Base-by-base conservation (phyloP, 225 moss, liverwort and hornwort genomes). In the Sphagnum contortum region DNA sequence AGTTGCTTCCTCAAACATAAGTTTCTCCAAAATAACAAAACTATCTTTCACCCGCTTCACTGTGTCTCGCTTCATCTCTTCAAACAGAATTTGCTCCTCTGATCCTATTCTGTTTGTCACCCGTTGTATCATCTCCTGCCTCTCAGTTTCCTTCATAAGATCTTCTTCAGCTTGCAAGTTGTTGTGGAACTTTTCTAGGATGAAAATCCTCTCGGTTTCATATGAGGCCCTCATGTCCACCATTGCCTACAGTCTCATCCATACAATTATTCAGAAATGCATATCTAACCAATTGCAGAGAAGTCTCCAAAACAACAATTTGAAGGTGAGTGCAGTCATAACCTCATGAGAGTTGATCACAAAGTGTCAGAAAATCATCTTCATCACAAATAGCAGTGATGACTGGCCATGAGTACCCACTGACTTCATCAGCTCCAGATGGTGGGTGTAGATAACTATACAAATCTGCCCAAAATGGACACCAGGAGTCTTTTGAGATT, bases 31-130 rank as follows among this genome's bases (percentile, higher is more conserved):
- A 6, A 9, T 64, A 60, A 45, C 47, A 49, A 73, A 57, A 12
- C 12, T 65, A 11, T 72, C 49, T 5, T 57, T 68, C 4, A 71
- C 68, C 48, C 67, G 67, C 6, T 57, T 13, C 11, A 72, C 14
- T 45, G 73, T 62, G 29, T 63, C 65, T 6, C 73, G 64, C 53
- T 67, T 73, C 64, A 80, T 68, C 14, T 68, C 54, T 47, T 80
- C 49, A 6, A 68, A 6, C n/a, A 68, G 8, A 2, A 50, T 2
- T 2, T 64, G 47, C 67, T 76, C 72, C 52, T 68, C 69, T 12
- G 60, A 62, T 51, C 70, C 53, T 50, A 73, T n/a, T 45, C 66
- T 73, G 55, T 73, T 65, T 14, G 44, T 68, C 10, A 61, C 7
- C 5, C 45, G 61, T 13, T 59, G 4, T 12, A 51, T 11, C 48